Percentiles rank a stretch among this genome's conserved stretches.
These are phyloP conservation scores for Hemileccinum rubropunctum DNA, from an alignment of 768 basidiomycete genomes.

Conservation along the genomic window DNA sequence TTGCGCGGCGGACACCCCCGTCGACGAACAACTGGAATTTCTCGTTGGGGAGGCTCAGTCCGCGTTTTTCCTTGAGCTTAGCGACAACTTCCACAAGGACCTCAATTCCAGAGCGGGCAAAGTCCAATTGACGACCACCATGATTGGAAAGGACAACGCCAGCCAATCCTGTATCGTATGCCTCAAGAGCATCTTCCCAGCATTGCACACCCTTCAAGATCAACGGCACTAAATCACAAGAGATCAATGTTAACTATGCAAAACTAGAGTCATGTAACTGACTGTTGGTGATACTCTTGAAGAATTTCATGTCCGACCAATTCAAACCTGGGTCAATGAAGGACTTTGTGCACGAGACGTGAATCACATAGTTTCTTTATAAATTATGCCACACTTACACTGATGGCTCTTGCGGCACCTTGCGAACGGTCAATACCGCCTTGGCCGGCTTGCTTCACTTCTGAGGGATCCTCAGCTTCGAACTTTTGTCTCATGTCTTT, in stretches of 20 bases:
- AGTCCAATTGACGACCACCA: constrained; percentile 76
- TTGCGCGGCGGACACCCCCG: constrained; percentile 91
- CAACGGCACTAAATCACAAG: constrained; percentile 66
- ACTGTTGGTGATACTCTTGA: constrained; percentile 75
- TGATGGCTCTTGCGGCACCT: constrained; percentile 93
- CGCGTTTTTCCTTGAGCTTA: constrained; percentile 63
- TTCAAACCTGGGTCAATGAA: constrained; percentile 92
- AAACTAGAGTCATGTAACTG: constrained; percentile 9
- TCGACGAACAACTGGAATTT: constrained; percentile 87
- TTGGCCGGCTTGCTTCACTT: constrained; percentile 42
- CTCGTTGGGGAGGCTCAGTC: constrained; percentile 71
- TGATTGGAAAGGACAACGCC: constrained; percentile 89
- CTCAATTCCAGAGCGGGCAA: constrained; percentile 85
- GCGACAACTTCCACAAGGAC: constrained; percentile 83
- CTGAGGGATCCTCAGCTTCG: constrained; percentile 60
- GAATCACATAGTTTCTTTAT: neutral
- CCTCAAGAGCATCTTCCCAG: constrained; percentile 87
- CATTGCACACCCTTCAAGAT: constrained; percentile 88
- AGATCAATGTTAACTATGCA: constrained; percentile 2
- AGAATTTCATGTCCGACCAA: constrained; percentile 69
- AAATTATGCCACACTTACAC: constrained; percentile 43
- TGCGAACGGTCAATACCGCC: constrained; percentile 74
- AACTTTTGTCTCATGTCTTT: constrained; percentile 99
- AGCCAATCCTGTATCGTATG: constrained; percentile 70
- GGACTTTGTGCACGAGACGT: constrained; percentile 43